These are phyloP conservation scores for Suillus decipiens DNA, from an alignment of 768 basidiomycete species.

Conservation along the genomic window DNA sequence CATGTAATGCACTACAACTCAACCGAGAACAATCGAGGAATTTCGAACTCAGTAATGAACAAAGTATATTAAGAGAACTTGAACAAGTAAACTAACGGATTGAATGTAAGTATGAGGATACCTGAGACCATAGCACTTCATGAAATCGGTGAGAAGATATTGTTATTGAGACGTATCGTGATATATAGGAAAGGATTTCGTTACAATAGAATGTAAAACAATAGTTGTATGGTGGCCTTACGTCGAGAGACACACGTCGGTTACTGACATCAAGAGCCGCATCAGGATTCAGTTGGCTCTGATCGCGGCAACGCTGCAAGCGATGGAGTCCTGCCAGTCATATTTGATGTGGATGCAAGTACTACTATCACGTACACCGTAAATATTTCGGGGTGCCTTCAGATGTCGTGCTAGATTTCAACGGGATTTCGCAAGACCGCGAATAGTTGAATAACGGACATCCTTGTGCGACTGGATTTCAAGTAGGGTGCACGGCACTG, in stretches of 20 bases:
- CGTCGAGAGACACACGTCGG: neutral
- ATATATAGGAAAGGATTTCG: too few relatives aligned
- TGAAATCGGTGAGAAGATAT: too few relatives aligned
- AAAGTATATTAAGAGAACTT: neutral
- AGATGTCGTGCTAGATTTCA: neutral
- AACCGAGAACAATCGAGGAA: neutral
- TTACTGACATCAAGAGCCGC: neutral
- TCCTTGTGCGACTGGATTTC: neutral
- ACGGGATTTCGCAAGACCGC: neutral
- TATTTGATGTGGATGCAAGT: neutral
- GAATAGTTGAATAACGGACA: neutral
- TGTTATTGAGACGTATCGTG: too few relatives aligned
- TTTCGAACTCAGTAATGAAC: conserved; percentile 4
- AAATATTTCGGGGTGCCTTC: neutral
- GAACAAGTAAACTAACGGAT: neutral
- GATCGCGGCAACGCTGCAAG: neutral
- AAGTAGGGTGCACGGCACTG: neutral
- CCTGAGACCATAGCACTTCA: too few relatives aligned
- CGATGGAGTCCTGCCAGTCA: neutral
- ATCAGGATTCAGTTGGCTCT: neutral
- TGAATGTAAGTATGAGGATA: neutral
- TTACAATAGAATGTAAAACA: too few relatives aligned
- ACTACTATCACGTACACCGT: neutral
- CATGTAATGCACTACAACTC: neutral
- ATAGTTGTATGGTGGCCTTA: neutral